Evolutionary conservation across 345 rosid species (phyloP), one percentile per base, ranked within the genome.

Genomic region (Citrus unshiu): DNA sequence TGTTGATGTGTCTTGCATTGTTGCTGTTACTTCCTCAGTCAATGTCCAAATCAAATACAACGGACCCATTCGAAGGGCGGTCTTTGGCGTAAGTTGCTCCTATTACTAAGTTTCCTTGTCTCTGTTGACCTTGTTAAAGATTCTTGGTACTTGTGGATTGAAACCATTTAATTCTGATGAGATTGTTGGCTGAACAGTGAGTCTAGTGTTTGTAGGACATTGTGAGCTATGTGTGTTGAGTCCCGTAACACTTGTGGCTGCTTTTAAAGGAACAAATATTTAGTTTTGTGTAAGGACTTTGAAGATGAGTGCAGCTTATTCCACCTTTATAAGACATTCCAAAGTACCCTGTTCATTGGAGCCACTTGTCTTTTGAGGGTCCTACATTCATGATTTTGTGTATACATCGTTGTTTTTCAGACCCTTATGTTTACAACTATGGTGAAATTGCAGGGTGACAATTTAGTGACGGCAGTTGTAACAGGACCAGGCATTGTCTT

Each of bases 401-500:
- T 5, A 24, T 51, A 8, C 24, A 2, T 39, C 16, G 2, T 24
- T 34, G 65, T 34, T 34, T 73, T 2, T 58, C 27, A 2, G 62
- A 57, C 9, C 18, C 29, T 68, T 54, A 14, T 66, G 58, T 39
- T 56, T 8, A 66, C 34, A 24, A 61, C 40, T 34, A 6, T 72
- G 74, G 22, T 83, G 82, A 58, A 75, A 79, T 76, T 81, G 82
- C 87, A 96, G 98, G 98, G 98, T 75, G 99, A 94, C 59, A 94
- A 93, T 85, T 78, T 92, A 77, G 92, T 94, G 56, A 94, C 95
- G 24, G 98, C 97, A 2, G 80, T 89, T 32, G 86, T 94, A 72
- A 94, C 97, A 10, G 99, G 99, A 76, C 99, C 99, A 16, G 98
- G 99, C 79, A 94, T 96, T 6, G 99, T 96, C 75, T 96, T 96